These are phyloP conservation scores for Dactylellina sp. DNA, from an alignment of 2,329 filamentous ascomycete species.

Conservation along the genomic window DNA sequence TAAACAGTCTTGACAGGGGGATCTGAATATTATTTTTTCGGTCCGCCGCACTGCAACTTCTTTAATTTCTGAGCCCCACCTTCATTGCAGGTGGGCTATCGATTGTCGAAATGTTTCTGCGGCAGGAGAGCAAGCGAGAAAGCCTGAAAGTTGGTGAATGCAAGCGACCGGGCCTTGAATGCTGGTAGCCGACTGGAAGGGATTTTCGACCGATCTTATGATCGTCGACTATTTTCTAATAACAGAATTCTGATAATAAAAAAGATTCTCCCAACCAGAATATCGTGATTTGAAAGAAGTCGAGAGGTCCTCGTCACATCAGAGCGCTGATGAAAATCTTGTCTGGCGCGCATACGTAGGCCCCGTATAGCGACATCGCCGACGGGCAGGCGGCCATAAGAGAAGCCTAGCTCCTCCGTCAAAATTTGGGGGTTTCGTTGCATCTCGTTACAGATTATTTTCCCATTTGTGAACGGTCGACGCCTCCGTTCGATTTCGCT, in stretches of 20 bases:
- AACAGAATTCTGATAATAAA: background rate
- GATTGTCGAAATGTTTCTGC: slow-evolving; percentile 21
- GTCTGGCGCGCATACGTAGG: background rate
- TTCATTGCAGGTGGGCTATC: slow-evolving; percentile 1
- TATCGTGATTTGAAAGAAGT: slow-evolving; percentile 21
- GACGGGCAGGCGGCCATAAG: slow-evolving; percentile 23
- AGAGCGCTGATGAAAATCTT: background rate
- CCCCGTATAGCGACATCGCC: slow-evolving; percentile 19
- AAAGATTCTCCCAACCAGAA: slow-evolving; percentile 1
- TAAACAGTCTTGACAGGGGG: background rate
- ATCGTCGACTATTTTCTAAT: slow-evolving; percentile 1
- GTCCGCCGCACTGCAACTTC: slow-evolving; percentile 28
- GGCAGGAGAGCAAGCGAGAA: slow-evolving; percentile 36
- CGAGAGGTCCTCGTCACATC: slow-evolving; percentile 7
- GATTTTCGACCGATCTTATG: slow-evolving; percentile 23
- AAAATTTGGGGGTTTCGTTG: slow-evolving; percentile 1
- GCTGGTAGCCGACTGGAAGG: slow-evolving; percentile 13
- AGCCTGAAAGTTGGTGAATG: slow-evolving; percentile 27
- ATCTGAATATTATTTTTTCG: no score
- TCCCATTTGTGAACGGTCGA: slow-evolving; percentile 15
- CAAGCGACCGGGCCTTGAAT: slow-evolving; percentile 35
- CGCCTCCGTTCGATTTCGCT: slow-evolving; percentile 31
- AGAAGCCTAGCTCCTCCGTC: slow-evolving; percentile 20
- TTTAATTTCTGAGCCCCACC: background rate
- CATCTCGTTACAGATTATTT: slow-evolving; percentile 2